Percentiles rank a stretch among this genome's conserved stretches.
These are phyloP conservation scores for Microthlaspi erraticum DNA, from an alignment of 345 rosid genomes.

Conservation along the genomic window DNA sequence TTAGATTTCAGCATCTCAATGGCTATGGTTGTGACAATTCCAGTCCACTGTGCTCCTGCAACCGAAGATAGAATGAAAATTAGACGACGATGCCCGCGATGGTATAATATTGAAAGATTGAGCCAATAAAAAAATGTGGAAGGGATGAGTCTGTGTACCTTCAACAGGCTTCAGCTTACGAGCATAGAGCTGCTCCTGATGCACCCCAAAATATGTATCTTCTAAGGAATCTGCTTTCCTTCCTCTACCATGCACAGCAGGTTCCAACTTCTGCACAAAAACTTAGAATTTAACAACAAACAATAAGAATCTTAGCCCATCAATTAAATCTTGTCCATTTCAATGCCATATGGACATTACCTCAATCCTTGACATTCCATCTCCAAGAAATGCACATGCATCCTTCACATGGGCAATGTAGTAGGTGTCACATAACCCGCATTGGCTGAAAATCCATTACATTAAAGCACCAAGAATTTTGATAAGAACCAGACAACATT, in stretches of 20 bases:
- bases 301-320: constrained; percentile 23
- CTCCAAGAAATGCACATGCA: constrained; percentile 95
- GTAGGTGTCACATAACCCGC: constrained; percentile 92
- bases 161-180: constrained; percentile 84
- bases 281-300: not conserved
- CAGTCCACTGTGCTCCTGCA: constrained; percentile 99
- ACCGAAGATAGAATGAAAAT: constrained; percentile 26
- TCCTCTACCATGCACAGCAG: constrained; percentile 91
- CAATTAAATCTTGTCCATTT: constrained; percentile 13
- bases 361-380: constrained; percentile 95
- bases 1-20: constrained; percentile 88
- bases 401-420: constrained; percentile 93
- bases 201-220: constrained; percentile 85
- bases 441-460: constrained; percentile 53
- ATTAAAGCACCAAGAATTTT: not conserved
- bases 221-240: constrained; percentile 71
- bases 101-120: not conserved
- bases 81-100: constrained; percentile 14
- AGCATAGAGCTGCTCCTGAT: constrained; percentile 79
- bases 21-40: constrained; percentile 93
- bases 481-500: not conserved
- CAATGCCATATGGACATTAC: constrained; percentile 46
- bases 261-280: constrained; percentile 67
- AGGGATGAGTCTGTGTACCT: constrained; percentile 48
- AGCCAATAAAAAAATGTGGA: too few species aligned